A percentile compares a stretch with the other conserved stretches of the same genome.
These are phyloP conservation scores for Xanthoceras sorbifolium DNA, from an alignment of 345 rosid species.

Conservation along the genomic window DNA sequence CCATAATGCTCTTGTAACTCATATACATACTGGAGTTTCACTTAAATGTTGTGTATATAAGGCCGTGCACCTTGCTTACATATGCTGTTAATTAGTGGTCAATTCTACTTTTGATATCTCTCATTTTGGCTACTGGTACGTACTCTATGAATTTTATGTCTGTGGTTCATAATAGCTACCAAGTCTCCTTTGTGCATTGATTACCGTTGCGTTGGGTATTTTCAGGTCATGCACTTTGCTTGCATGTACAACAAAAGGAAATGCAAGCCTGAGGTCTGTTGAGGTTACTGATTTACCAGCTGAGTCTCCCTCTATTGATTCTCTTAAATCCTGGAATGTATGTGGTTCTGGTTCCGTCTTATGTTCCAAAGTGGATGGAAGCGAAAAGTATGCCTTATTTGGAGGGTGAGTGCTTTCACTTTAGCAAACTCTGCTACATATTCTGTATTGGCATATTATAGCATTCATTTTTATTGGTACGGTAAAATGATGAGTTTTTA, in stretches of 20 bases:
- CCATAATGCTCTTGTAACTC: background rate
- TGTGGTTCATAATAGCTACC: background rate
- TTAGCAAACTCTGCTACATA: too few relatives aligned
- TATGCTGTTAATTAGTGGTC: background rate
- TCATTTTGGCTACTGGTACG: background rate
- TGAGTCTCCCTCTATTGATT: slow-evolving; percentile 35
- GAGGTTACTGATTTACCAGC: slow-evolving; percentile 31
- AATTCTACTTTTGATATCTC: background rate
- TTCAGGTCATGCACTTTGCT: slow-evolving; percentile 67
- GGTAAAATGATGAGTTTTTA: slow-evolving; percentile 7
- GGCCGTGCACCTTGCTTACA: background rate
- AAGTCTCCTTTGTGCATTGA: slow-evolving; percentile 4
- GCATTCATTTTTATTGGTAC: slow-evolving; percentile 5
- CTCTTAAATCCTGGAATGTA: slow-evolving; percentile 62
- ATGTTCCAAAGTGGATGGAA: slow-evolving; percentile 66
- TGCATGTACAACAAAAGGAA: slow-evolving; percentile 76
- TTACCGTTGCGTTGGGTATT: slow-evolving; percentile 21
- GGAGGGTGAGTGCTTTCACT: slow-evolving; percentile 91
- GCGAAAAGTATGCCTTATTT: slow-evolving; percentile 71
- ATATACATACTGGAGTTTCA: background rate
- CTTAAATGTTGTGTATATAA: background rate
- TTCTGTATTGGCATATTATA: slow-evolving; percentile 11
- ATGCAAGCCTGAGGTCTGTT: slow-evolving; percentile 56
- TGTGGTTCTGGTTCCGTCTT: slow-evolving; percentile 61
- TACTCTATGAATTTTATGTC: background rate